Evolutionary conservation across 1,284 basidiomycete genomes (phyloP).

Genomic region (Fomitopsis betulina): DNA sequence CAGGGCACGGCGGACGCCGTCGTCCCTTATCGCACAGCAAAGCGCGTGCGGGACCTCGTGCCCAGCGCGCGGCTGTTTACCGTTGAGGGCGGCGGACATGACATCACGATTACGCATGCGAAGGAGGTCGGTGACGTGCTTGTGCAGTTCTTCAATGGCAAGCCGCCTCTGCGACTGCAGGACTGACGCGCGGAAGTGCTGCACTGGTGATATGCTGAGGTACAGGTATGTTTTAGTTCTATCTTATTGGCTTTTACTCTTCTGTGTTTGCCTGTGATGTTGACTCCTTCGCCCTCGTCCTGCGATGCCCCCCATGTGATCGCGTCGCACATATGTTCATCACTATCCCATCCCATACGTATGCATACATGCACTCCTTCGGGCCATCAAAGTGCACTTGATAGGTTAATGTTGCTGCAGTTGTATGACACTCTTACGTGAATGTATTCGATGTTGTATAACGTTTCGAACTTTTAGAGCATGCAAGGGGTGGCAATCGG

Average conservation of each 20-base stretch:
- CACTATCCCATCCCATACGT: not conserved
- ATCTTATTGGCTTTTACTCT: not conserved
- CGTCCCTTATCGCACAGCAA: slow-evolving; percentile 58
- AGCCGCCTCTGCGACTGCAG: not conserved
- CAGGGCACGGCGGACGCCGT: slow-evolving; percentile 66
- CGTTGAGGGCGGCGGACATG: slow-evolving; percentile 58
- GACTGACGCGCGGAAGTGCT: not conserved
- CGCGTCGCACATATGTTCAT: too few species aligned
- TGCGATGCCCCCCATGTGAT: not conserved
- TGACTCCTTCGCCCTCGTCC: too few species aligned
- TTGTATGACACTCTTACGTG: not conserved
- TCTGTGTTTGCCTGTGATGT: not conserved
- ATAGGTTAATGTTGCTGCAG: not conserved
- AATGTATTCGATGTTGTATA: not conserved
- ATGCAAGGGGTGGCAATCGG: too few species aligned
- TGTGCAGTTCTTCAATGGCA: slow-evolving; percentile 32
- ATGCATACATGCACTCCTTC: not conserved
- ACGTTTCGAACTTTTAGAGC: too few species aligned
- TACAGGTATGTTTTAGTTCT: not conserved
- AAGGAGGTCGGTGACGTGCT: slow-evolving; percentile 37
- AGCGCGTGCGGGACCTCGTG: slow-evolving; percentile 47
- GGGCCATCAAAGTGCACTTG: not conserved
- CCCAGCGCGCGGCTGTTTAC: slow-evolving; percentile 51
- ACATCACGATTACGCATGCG: slow-evolving; percentile 56
- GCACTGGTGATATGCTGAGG: not conserved